phyloP scores from a whole-genome alignment of 306 rosid species.

The Hylodesmum podocarpum region DNA sequence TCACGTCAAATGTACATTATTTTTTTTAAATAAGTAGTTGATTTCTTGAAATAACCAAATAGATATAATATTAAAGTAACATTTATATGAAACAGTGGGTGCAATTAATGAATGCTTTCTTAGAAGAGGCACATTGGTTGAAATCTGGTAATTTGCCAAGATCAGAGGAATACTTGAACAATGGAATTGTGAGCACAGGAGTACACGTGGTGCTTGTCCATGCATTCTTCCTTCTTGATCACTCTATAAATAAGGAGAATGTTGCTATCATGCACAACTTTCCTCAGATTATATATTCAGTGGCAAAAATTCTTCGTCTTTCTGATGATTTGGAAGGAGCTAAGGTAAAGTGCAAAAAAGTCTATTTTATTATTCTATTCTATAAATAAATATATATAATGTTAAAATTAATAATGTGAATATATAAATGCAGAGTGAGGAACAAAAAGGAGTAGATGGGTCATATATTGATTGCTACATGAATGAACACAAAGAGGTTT shows the following conservation, averaged over 20 bases:
- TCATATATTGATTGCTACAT: slow-evolving; percentile 54
- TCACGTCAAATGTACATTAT: neutral
- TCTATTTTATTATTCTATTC: neutral
- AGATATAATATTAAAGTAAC: neutral
- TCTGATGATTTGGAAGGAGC: slow-evolving; percentile 43
- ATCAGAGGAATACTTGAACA: slow-evolving; percentile 48
- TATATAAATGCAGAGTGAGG: slow-evolving; percentile 32
- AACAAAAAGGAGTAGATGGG: slow-evolving; percentile 51
- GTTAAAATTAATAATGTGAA: neutral
- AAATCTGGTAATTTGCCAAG: slow-evolving; percentile 29
- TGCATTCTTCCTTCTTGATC: slow-evolving; percentile 46
- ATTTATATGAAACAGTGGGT: slow-evolving; percentile 47
- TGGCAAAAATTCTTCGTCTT: slow-evolving; percentile 40
- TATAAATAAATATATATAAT: neutral
- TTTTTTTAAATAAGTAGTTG: neutral
- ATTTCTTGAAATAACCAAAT: neutral
- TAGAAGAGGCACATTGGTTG: slow-evolving; percentile 52
- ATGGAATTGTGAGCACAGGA: slow-evolving; percentile 50
- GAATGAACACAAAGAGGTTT: slow-evolving; percentile 35
- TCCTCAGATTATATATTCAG: slow-evolving; percentile 24
- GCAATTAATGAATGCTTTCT: slow-evolving; percentile 40
- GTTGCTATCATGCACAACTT: slow-evolving; percentile 27
- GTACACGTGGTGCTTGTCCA: slow-evolving; percentile 47
- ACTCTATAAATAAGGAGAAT: slow-evolving; percentile 30
- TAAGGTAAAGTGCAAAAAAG: neutral